Conservation (phyloP, 2,329 filamentous ascomycete genomes). For the Aspergillus terreus region DNA sequence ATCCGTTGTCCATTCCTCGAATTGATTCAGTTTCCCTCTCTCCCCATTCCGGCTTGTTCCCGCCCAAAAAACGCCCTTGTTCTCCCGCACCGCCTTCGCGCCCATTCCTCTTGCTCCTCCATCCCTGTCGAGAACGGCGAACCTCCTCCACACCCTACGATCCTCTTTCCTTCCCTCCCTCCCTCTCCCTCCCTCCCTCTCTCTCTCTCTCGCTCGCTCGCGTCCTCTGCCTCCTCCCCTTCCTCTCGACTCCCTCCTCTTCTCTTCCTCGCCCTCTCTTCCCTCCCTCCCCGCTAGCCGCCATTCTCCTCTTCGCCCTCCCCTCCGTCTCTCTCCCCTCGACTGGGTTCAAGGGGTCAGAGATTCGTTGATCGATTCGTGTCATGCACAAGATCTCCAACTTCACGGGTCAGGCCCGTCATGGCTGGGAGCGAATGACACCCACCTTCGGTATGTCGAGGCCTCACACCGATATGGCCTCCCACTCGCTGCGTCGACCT, state of each 20-base stretch:
- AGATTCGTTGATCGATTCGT: slow-evolving; percentile 22
- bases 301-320: slow-evolving; percentile 18
- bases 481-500: slow-evolving; percentile 55
- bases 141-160: slow-evolving; percentile 11
- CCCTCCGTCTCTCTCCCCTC: slow-evolving; percentile 29
- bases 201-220: slow-evolving; percentile 20
- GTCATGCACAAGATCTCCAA: slow-evolving; percentile 66
- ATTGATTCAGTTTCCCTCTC: slow-evolving; percentile 18
- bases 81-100: slow-evolving; percentile 14
- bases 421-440: slow-evolving; percentile 67
- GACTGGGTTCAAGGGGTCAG: slow-evolving; percentile 32
- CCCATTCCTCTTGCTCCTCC: slow-evolving; percentile 25
- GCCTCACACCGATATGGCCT: slow-evolving; percentile 55
- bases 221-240: slow-evolving; percentile 3
- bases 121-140: slow-evolving; percentile 33
- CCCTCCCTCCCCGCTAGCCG: slow-evolving; percentile 14
- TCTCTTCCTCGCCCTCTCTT: slow-evolving; percentile 17
- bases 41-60: slow-evolving; percentile 17
- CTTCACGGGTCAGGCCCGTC: slow-evolving; percentile 62
- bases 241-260: slow-evolving; percentile 22
- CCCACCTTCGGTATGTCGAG: slow-evolving; percentile 62
- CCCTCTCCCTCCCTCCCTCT: slow-evolving; percentile 10
- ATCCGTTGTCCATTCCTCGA: slow-evolving; percentile 10
- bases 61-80: slow-evolving; percentile 9
- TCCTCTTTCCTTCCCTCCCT: slow-evolving; percentile 6